These are phyloP conservation scores for Clonostachys sp. DNA, from an alignment of 2,329 filamentous ascomycete species.

Conservation along the genomic window DNA sequence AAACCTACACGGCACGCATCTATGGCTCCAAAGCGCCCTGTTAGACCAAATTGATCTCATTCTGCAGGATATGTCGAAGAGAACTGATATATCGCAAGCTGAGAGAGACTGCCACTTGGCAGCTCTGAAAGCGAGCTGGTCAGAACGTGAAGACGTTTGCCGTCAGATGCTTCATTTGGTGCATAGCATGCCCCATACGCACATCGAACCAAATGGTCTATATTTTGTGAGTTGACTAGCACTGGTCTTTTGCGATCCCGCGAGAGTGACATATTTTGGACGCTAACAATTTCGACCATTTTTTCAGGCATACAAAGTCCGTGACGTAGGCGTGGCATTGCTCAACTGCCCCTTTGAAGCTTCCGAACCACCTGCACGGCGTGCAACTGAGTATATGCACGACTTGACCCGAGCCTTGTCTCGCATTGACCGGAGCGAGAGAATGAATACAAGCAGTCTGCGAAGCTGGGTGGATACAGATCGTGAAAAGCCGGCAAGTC, in stretches of 20 bases:
- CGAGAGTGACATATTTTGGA: too few relatives aligned
- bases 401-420: slow-evolving; percentile 19
- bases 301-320: slow-evolving; percentile 21
- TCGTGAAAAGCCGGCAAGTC: background rate
- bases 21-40: slow-evolving; percentile 27
- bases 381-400: slow-evolving; percentile 17
- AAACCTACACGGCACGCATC: slow-evolving; percentile 27
- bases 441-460: slow-evolving; percentile 19
- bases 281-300: background rate
- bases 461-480: slow-evolving; percentile 18
- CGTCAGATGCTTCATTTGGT: slow-evolving; percentile 26
- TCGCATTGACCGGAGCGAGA: slow-evolving; percentile 20
- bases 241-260: background rate
- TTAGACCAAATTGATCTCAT: slow-evolving; percentile 23
- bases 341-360: slow-evolving; percentile 23
- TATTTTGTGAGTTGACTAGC: slow-evolving; percentile 15
- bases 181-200: slow-evolving; percentile 19
- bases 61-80: slow-evolving; percentile 6
- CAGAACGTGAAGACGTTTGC: slow-evolving; percentile 25
- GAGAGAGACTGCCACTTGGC: background rate
- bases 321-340: slow-evolving; percentile 24
- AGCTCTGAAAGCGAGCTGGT: slow-evolving; percentile 14
- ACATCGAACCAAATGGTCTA: slow-evolving; percentile 25
- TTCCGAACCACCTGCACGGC: slow-evolving; percentile 12
- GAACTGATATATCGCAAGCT: background rate